Evolutionary conservation across 2,329 filamentous ascomycete genomes (phyloP).

Genomic region (Alternaria gaisen): DNA sequence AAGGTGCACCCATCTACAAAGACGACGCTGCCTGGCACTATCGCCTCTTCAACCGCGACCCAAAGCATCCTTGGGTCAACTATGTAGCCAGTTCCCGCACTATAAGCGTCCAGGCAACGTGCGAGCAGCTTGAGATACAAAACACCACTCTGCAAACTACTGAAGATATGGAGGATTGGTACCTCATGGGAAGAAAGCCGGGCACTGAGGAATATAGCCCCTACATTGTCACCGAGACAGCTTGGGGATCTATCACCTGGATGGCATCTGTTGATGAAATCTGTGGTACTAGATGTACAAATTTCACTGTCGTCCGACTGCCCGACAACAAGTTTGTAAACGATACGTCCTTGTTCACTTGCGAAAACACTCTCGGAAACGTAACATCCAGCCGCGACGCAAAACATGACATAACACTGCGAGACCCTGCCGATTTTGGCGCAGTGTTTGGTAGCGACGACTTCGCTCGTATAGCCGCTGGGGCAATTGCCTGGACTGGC

Average conservation of each 20-base stretch:
- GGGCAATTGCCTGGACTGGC: constrained; percentile 47
- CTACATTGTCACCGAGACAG: constrained; percentile 26
- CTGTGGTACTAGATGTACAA: constrained; percentile 47
- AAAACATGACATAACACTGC: constrained; percentile 32
- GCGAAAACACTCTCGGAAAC: constrained; percentile 34
- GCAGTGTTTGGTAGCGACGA: constrained; percentile 39
- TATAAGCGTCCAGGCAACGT: constrained; percentile 32
- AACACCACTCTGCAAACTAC: constrained; percentile 3
- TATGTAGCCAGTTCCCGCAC: constrained; percentile 38
- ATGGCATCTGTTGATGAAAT: constrained; percentile 24
- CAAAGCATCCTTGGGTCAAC: constrained; percentile 37
- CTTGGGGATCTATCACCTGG: constrained; percentile 36
- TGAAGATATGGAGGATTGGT: constrained; percentile 6
- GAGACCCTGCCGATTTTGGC: constrained; percentile 19
- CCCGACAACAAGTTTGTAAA: constrained; percentile 13
- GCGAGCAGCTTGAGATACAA: constrained; percentile 28
- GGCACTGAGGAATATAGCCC: constrained; percentile 21
- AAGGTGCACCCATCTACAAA: constrained; percentile 41
- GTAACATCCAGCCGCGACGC: constrained; percentile 15
- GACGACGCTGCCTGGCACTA: constrained; percentile 37
- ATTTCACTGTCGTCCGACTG: constrained; percentile 43
- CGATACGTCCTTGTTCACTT: constrained; percentile 36
- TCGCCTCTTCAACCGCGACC: constrained; percentile 46
- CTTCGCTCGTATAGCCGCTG: constrained; percentile 42
- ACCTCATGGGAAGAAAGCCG: constrained; percentile 25